These are phyloP conservation scores for Omphalotus guepiniiformis DNA, from an alignment of 768 basidiomycete genomes.

Conservation along the genomic window DNA sequence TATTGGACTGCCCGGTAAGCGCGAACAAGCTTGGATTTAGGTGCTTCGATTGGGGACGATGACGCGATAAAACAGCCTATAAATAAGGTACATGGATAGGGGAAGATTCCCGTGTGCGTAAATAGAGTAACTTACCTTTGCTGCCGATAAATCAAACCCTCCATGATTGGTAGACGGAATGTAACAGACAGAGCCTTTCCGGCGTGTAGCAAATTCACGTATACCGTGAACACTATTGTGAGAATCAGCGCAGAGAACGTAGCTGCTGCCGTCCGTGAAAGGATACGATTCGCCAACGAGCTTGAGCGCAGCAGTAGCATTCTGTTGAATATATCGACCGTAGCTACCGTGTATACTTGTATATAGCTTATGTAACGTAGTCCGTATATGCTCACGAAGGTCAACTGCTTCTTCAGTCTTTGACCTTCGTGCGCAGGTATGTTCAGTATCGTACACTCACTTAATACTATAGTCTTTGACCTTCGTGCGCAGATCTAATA, in stretches of 20 bases:
- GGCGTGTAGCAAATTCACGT: conserved; percentile 58
- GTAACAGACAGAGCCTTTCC: conserved; percentile 58
- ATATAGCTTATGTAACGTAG: too few species aligned
- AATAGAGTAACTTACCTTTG: conserved; percentile 55
- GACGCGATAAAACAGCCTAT: too few species aligned
- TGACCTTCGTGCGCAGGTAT: too few species aligned
- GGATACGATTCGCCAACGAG: conserved; percentile 80
- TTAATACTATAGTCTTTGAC: too few species aligned
- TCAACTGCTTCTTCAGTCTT: too few species aligned
- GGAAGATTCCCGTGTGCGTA: conserved; percentile 15
- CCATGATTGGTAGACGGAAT: conserved; percentile 67
- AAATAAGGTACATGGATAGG: conserved; percentile 26
- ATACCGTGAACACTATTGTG: conserved; percentile 87
- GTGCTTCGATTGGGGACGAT: too few species aligned
- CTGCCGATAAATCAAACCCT: conserved; percentile 49
- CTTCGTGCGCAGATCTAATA: too few species aligned
- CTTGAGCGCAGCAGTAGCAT: conserved; percentile 76
- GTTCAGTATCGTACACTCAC: too few species aligned
- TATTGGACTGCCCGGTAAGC: conserved; percentile 78
- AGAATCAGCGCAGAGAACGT: conserved; percentile 71
- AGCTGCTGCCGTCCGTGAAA: conserved; percentile 55
- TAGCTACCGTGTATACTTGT: too few species aligned
- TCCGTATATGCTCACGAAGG: too few species aligned
- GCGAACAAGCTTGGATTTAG: conserved; percentile 68
- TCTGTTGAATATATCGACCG: conserved; percentile 78